These are phyloP conservation scores for Kwoniella europaea DNA, from an alignment of 768 basidiomycete genomes.

Conservation along the genomic window DNA sequence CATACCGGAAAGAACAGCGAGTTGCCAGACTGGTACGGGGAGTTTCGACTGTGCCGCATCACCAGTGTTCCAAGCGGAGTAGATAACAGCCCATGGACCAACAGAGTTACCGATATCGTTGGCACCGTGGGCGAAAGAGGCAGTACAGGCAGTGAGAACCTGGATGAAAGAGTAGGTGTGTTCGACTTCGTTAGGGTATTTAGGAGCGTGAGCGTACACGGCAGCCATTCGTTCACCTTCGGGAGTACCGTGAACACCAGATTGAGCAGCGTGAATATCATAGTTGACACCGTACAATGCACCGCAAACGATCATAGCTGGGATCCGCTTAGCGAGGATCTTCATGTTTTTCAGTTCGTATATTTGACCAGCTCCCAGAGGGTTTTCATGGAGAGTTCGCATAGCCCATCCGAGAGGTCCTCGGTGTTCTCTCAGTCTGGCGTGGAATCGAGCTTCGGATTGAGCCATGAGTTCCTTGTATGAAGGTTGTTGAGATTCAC, in stretches of 20 bases:
- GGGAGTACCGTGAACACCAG: conserved; percentile 54
- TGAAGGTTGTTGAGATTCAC: conserved; percentile 15
- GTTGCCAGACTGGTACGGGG: conserved; percentile 59
- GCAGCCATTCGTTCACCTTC: conserved; percentile 54
- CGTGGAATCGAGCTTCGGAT: conserved; percentile 41
- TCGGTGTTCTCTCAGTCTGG: conserved; percentile 49
- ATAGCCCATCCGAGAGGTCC: conserved; percentile 56
- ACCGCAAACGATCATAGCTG: conserved; percentile 38
- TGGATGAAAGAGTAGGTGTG: conserved; percentile 61
- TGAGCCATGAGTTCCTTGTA: conserved; percentile 36
- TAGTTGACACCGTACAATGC: conserved; percentile 47
- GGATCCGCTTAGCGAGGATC: conserved; percentile 36
- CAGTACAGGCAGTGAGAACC: conserved; percentile 60
- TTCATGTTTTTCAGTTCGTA: conserved; percentile 53
- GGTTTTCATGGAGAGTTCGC: conserved; percentile 58
- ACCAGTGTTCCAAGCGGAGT: conserved; percentile 58
- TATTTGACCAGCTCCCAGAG: conserved; percentile 50
- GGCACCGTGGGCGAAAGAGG: conserved; percentile 61
- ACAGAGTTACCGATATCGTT: conserved; percentile 60
- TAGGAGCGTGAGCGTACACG: conserved; percentile 56
- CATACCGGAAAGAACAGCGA: conserved; percentile 55
- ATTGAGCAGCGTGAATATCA: conserved; percentile 56
- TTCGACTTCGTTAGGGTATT: conserved; percentile 60
- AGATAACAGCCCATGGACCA: conserved; percentile 60
- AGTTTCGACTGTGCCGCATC: conserved; percentile 48